Evolutionary conservation across 2,329 filamentous ascomycete genomes (phyloP), one percentile per base, ranked within the genome.

Genomic region (Coniosporium tulheliwenetii): DNA sequence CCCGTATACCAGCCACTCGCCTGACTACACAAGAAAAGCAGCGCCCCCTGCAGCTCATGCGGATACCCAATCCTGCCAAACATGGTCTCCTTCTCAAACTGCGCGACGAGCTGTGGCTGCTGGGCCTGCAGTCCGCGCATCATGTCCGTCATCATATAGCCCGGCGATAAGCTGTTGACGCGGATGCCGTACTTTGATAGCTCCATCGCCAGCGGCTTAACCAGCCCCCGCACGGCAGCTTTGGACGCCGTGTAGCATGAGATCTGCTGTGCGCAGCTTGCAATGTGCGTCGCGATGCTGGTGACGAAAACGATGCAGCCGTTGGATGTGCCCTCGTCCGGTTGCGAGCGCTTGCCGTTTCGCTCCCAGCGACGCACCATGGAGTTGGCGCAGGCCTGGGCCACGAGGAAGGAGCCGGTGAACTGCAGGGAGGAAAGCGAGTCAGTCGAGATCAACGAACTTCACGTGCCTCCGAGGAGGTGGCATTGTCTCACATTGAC

Each of bases 1-100:
- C 65, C 66, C 1, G 64, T 67, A 41, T 61, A 63, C 46, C 59
- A 67, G 46, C 48, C 52, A 45, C 65, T 67, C 1, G 65, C 66
- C 47, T 69, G 65, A 38, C 65, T 65, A 1, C 65, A 66, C 35
- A 69, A 45, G 39, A 69, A 69, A 1, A 69, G 60, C 47, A 64
- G 66, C 1, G 61, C 64, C 9, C 66, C 66, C 49, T 62, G 63
- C 29, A 71, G 66, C 39, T 71, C 67, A 42, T 71, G 64, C 0
- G 67, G 67, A 47, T 66, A 14, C 10, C 45, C 45, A 30, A 47
- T 45, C 7, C 43, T 43, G 8, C 40, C 38, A 33, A 45, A 34
- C 39, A 41, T 33, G 10, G 43, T 40, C 36, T 41, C 37, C 15
- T 30, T 30, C 15, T 30, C 26, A 13, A 30, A 13, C 44, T 32